These are phyloP conservation scores for Gynochthodes officinalis DNA, from an alignment of 257 asterid genomes.

Conservation along the genomic window DNA sequence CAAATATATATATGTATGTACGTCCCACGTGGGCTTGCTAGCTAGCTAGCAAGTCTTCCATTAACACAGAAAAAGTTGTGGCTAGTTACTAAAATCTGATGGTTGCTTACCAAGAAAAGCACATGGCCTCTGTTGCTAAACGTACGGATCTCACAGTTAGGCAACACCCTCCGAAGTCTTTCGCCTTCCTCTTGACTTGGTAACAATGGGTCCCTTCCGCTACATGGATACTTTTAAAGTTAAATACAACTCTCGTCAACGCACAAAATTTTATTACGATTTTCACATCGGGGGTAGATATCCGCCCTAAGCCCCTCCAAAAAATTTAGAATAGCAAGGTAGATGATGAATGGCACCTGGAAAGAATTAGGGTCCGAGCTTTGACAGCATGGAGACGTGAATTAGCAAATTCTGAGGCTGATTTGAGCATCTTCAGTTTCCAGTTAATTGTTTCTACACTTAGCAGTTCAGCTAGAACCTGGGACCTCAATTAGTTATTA, in stretches of 20 bases:
- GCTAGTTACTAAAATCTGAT: too few species aligned
- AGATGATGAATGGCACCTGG: slow-evolving; percentile 56
- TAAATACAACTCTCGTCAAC: slow-evolving; percentile 10
- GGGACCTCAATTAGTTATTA: slow-evolving; percentile 16
- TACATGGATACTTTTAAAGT: slow-evolving; percentile 30
- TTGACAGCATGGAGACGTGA: slow-evolving; percentile 91
- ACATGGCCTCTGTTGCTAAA: slow-evolving; percentile 63
- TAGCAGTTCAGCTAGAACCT: slow-evolving; percentile 54
- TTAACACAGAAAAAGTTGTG: too few species aligned
- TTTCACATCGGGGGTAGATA: too few species aligned
- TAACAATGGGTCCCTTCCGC: slow-evolving; percentile 75
- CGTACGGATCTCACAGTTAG: slow-evolving; percentile 60
- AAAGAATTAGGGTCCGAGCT: slow-evolving; percentile 69
- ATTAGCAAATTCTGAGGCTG: slow-evolving; percentile 68
- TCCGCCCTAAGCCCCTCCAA: too few species aligned
- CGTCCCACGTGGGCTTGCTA: too few species aligned
- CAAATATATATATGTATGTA: too few species aligned
- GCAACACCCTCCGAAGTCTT: slow-evolving; percentile 51
- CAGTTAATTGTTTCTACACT: slow-evolving; percentile 51
- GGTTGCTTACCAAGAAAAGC: slow-evolving; percentile 65
- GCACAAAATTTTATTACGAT: too few species aligned
- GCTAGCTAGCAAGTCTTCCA: too few species aligned
- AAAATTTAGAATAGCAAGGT: too few species aligned
- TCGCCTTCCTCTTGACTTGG: slow-evolving; percentile 75
- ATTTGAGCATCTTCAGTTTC: slow-evolving; percentile 69